Evolutionary conservation across 371 early-diverging fungal species (phyloP), one percentile per base, ranked within the genome.

Genomic region (Actinomortierella ambigua): DNA sequence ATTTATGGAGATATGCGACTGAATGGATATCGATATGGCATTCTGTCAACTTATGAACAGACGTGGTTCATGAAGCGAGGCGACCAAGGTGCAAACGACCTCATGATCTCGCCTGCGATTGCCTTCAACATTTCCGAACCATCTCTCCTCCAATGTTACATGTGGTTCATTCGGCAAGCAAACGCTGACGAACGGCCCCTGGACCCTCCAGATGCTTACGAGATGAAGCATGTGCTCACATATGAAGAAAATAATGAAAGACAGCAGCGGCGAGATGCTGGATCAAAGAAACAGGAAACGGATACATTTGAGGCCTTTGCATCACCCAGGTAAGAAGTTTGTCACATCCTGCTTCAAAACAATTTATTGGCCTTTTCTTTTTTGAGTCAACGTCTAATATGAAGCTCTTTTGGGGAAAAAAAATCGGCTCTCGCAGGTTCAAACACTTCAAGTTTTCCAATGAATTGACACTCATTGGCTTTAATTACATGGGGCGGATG

Each of bases 131-230:
- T 24, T 11, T 44, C 42, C n/a, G 48, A 57, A 14, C 67, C 73
- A 2, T 53, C 73, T 22, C 28, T 73, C 13, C 57, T 66, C n/a
- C 73, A 73, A 55, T 57, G 63, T 17, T 62, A 59, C 29, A 17
- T 63, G 52, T 73, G 67, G 54, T 50, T 73, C n/a, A 53, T 66
- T 7, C 22, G 63, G 24, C 13, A 40, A 51, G 62, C 66, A 23
- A 23, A 44, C 6, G 41, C 27, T 13, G 55, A 54, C 27, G 53
- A 54, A 41, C 48, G 55, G 55, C 42, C 4, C 7, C 40, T 34
- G 20, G 58, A 64, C 29, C 43, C 57, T 27, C 53, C 29, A 7
- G 28, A 13, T 15, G 52, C 43, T 41, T 1, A 1, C 13, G 24
- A 41, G 24, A 43, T 34, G 47, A 22, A 42, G 9, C 29, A 18